Conservation (phyloP, 75 land plant genomes). For the Picea glauca region DNA sequence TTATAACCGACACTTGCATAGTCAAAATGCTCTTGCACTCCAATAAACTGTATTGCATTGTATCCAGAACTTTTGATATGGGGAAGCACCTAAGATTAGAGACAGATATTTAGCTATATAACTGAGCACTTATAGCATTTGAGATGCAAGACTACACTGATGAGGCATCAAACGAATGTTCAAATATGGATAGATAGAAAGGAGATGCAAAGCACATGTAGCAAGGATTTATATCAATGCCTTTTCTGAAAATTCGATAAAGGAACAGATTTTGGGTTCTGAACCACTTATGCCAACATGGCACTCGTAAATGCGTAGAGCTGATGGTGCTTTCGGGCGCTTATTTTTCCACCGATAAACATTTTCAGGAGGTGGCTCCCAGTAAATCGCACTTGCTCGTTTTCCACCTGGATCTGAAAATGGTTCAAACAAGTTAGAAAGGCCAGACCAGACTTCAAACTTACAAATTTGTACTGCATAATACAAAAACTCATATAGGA, state of each 20-base stretch:
- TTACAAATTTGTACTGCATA: too few relatives aligned
- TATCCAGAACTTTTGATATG: constrained; percentile 87
- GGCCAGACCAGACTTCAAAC: neutral
- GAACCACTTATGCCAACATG: constrained; percentile 95
- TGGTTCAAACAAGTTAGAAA: neutral
- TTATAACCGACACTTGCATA: constrained; percentile 92
- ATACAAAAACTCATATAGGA: neutral
- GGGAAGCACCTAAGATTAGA: constrained; percentile 68
- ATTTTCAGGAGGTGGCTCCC: constrained; percentile 88
- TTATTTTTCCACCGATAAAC: constrained; percentile 61
- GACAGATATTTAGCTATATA: neutral
- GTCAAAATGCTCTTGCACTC: constrained; percentile 88
- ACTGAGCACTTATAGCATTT: neutral
- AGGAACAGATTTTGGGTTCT: constrained; percentile 68
- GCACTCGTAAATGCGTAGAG: constrained; percentile 94
- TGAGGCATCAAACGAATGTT: neutral
- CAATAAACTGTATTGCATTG: constrained; percentile 89
- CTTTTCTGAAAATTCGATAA: constrained; percentile 70
- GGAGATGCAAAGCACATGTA: neutral
- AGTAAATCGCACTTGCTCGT: constrained; percentile 68
- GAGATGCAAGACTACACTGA: neutral
- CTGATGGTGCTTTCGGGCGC: constrained; percentile 57
- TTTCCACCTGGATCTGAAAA: constrained; percentile 69
- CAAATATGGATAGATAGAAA: neutral
- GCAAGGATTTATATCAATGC: constrained; percentile 16